Conservation (phyloP, 768 basidiomycete genomes). For the Coprinellus micaceus region DNA sequence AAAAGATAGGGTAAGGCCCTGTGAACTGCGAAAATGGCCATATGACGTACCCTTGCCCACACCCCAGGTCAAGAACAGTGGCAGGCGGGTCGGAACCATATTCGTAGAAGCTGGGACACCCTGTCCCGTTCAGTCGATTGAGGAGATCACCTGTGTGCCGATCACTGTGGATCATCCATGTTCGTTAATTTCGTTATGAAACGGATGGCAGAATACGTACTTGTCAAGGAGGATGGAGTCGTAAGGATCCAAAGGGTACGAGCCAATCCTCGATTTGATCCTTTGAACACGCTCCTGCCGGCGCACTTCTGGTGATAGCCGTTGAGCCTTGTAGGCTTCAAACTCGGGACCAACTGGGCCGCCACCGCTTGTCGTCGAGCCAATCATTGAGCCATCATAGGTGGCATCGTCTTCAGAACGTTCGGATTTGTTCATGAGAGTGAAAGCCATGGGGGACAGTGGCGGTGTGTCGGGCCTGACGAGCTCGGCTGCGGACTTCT, state of each 20-base stretch:
- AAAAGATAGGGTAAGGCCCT: background rate
- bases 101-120: slow-evolving; percentile 57
- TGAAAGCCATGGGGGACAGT: slow-evolving; percentile 8
- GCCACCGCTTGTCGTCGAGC: slow-evolving; percentile 10
- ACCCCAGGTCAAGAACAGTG: slow-evolving; percentile 68
- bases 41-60: slow-evolving; percentile 52
- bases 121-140: slow-evolving; percentile 47
- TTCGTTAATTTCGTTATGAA: background rate
- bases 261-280: slow-evolving; percentile 22
- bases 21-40: background rate
- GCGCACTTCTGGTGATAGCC: slow-evolving; percentile 8
- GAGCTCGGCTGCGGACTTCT: slow-evolving; percentile 13
- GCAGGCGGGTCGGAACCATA: slow-evolving; percentile 44
- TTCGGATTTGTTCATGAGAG: slow-evolving; percentile 1
- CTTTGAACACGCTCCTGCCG: slow-evolving; percentile 11
- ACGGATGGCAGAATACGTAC: slow-evolving; percentile 35
- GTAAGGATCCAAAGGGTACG: slow-evolving; percentile 39
- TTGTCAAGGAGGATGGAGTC: slow-evolving; percentile 52
- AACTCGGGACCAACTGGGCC: slow-evolving; percentile 10
- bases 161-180: slow-evolving; percentile 41
- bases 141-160: slow-evolving; percentile 50
- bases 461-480: slow-evolving; percentile 8
- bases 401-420: background rate
- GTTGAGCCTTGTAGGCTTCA: slow-evolving; percentile 5
- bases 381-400: background rate